Percentiles rank a stretch among this genome's conserved stretches.
Conservation (phyloP, 805 yeast genomes). For the Lachancea nothofagi region DNA sequence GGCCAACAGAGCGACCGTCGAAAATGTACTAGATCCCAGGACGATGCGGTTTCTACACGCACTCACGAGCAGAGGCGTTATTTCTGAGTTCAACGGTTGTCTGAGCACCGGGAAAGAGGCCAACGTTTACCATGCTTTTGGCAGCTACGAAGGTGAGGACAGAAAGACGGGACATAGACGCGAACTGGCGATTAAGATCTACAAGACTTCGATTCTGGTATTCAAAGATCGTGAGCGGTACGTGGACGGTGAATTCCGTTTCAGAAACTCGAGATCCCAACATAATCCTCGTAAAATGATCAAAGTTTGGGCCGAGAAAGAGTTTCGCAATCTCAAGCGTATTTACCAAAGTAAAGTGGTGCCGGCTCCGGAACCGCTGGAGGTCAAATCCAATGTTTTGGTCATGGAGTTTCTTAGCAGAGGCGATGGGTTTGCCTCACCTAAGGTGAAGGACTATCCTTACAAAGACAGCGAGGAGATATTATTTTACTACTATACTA, state of each 20-base stretch:
- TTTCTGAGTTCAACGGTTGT: constrained; percentile 87
- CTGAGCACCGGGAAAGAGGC: constrained; percentile 97
- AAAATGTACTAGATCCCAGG: constrained; percentile 92
- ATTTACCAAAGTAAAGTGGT: constrained; percentile 64
- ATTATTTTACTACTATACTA: constrained; percentile 62
- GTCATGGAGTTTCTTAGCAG: constrained; percentile 91
- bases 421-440: constrained; percentile 78
- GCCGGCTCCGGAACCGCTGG: constrained; percentile 91
- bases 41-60: constrained; percentile 79
- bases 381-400: constrained; percentile 80
- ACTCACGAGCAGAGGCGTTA: constrained; percentile 74
- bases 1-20: constrained; percentile 93
- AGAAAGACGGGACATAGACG: constrained; percentile 36
- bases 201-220: constrained; percentile 93
- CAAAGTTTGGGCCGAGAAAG: constrained; percentile 97
- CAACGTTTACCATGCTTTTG: constrained; percentile 83
- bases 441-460: constrained; percentile 78
- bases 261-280: constrained; percentile 76
- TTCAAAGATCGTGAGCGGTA: constrained; percentile 95
- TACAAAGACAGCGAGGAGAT: constrained; percentile 64
- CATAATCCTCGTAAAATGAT: constrained; percentile 97
- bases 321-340: constrained; percentile 86
- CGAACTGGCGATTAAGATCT: constrained; percentile 86
- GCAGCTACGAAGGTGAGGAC: constrained; percentile 26
- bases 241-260: constrained; percentile 93